Percentiles rank a stretch among this genome's conserved stretches.
Evolutionary conservation across 2,329 filamentous ascomycete species (phyloP).

Genomic region (Chrysoporthe cubensis): DNA sequence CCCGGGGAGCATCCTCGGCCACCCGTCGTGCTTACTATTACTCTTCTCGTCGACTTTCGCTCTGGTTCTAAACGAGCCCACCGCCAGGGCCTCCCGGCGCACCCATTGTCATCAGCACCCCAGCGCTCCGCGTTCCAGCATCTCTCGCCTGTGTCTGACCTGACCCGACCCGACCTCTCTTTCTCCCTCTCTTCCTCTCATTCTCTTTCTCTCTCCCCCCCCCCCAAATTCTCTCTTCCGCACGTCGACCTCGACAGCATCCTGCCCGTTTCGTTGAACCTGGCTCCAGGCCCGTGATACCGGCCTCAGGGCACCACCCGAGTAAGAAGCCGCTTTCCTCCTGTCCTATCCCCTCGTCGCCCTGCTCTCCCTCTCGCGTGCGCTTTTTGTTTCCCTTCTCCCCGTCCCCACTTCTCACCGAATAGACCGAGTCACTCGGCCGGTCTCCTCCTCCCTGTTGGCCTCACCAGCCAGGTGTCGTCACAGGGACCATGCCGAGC

Average conservation of each 20-base stretch:
- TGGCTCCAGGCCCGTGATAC: constrained; percentile 19
- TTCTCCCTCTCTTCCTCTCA: not conserved
- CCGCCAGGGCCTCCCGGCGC: not conserved
- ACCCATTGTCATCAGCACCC: constrained; percentile 15
- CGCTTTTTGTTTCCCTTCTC: constrained; percentile 10
- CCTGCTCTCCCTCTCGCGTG: constrained; percentile 10
- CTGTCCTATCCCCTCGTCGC: constrained; percentile 5
- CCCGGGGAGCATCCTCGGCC: constrained; percentile 9
- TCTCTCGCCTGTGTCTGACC: constrained; percentile 16
- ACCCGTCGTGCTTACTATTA: constrained; percentile 17
- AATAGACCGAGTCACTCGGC: constrained; percentile 20
- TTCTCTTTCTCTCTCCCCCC: constrained; percentile 8
- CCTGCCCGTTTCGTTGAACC: constrained; percentile 16
- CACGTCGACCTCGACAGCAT: constrained; percentile 10
- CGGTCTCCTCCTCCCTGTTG: constrained; percentile 18
- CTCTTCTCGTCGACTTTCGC: constrained; percentile 9
- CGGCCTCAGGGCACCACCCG: constrained; percentile 19
- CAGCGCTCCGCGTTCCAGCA: constrained; percentile 11
- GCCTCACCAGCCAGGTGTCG: constrained; percentile 27
- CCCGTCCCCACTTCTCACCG: constrained; percentile 14
- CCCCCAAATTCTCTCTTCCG: constrained; percentile 1
- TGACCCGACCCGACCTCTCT: constrained; percentile 1
- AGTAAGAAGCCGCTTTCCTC: constrained; percentile 22
- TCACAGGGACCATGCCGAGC: constrained; percentile 21
- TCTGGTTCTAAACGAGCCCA: constrained; percentile 10